These are phyloP conservation scores for Wickerhamomyces bovis DNA, from an alignment of 805 yeast species.

Conservation along the genomic window DNA sequence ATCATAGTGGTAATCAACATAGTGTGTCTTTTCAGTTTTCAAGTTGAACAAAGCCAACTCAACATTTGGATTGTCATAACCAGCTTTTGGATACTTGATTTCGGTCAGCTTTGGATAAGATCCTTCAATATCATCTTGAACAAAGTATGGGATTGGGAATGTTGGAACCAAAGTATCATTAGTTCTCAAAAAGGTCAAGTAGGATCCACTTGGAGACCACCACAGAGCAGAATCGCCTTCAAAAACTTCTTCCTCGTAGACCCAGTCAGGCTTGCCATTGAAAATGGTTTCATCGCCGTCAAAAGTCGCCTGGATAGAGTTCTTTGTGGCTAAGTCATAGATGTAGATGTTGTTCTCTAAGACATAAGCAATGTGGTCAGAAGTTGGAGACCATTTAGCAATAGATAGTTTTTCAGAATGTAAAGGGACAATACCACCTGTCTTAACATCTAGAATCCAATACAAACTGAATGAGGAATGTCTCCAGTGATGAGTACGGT, in stretches of 20 bases:
- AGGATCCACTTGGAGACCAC: slow-evolving; percentile 82
- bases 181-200: slow-evolving; percentile 55
- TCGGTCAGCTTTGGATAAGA: slow-evolving; percentile 55
- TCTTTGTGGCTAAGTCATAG: slow-evolving; percentile 29
- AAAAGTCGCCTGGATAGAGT: slow-evolving; percentile 41
- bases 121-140: slow-evolving; percentile 41
- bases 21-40: slow-evolving; percentile 25
- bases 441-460: slow-evolving; percentile 34
- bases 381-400: slow-evolving; percentile 73
- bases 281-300: slow-evolving; percentile 71
- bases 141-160: slow-evolving; percentile 70
- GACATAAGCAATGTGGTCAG: slow-evolving; percentile 59
- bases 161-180: slow-evolving; percentile 72
- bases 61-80: slow-evolving; percentile 66
- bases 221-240: slow-evolving; percentile 65
- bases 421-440: slow-evolving; percentile 19
- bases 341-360: slow-evolving; percentile 64
- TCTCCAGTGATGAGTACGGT: slow-evolving; percentile 55
- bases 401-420: slow-evolving; percentile 32
- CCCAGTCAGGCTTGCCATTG: slow-evolving; percentile 93
- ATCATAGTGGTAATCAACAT: slow-evolving; percentile 37
- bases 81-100: slow-evolving; percentile 83
- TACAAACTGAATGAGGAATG: slow-evolving; percentile 41
- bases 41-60: slow-evolving; percentile 43
- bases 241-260: slow-evolving; percentile 85